Base-by-base conservation (phyloP, 495 filamentous ascomycete species). In the Neurospora terricola region DNA sequence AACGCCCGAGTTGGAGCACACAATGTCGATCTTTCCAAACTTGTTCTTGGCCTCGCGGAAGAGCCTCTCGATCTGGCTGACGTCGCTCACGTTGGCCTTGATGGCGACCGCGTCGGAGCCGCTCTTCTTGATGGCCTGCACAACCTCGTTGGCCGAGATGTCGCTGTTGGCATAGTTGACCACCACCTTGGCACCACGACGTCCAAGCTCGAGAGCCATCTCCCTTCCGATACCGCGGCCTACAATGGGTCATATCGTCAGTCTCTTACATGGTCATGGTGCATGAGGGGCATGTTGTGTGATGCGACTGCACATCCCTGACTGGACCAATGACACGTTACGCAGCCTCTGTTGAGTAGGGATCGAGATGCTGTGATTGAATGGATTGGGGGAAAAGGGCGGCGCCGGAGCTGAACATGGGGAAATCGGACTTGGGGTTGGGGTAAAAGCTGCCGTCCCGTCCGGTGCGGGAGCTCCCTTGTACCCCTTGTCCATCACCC, bases 151-250 rank as follows among this genome's bases (percentile, higher is more conserved):
- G 37, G 93, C 93, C 18, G 86, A 81, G 6, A 77, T 76, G 38
- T 87, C 84, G 80, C 86, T 88, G 73, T 87, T 87, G 77, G 88
- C 87, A 78, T 94, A 96, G 87, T 94, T 94, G 80, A 96, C 87
- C 27, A 93, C 87, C 40, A 96, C 86, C 71, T 86, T 88, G 72
- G 91, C 90, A n/a, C 92, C 92, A 73, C 91, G 89, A 76, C 86
- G 86, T 74, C 88, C 93, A 48, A 96, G 88, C 80, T 94, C 92
- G 4, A 93, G 84, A 23, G 92, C 92, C 74, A 93, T 93, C 21
- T 89, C 91, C 21, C 87, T 84, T 36, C 93, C 93, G 78, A 96
- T 94, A 68, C 92, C 92, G 14, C 92, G 89, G 39, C 88, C 87
- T 74, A 86, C 81, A 30, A 23, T 18, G 27, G 27, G 3, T 9